These are phyloP conservation scores for Hydnum rufescens DNA, from an alignment of 768 basidiomycete species.

Conservation along the genomic window DNA sequence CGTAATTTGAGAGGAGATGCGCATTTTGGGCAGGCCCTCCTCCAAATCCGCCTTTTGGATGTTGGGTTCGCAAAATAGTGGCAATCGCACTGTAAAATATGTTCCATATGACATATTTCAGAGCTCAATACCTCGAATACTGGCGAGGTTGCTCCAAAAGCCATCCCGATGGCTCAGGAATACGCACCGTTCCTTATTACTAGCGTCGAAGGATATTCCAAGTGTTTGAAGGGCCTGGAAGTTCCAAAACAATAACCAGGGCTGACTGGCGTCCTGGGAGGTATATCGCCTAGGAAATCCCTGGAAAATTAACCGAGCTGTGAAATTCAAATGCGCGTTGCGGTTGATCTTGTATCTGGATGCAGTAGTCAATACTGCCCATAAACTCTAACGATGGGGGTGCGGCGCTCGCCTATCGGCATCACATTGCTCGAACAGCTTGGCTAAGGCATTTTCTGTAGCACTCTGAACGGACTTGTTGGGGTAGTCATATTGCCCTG, in stretches of 20 bases:
- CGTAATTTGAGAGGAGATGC: conserved; percentile 82
- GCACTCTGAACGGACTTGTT: conserved; percentile 27
- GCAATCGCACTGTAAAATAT: conserved; percentile 43
- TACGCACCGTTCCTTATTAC: conserved; percentile 47
- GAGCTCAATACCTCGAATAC: conserved; percentile 1
- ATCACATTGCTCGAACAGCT: conserved; percentile 21
- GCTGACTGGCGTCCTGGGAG: conserved; percentile 82
- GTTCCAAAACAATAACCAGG: conserved; percentile 92
- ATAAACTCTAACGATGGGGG: neutral
- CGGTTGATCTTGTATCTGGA: conserved; percentile 27
- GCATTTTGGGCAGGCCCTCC: conserved; percentile 80
- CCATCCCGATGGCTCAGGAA: neutral
- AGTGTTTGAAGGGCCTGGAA: conserved; percentile 64
- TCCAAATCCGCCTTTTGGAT: conserved; percentile 74
- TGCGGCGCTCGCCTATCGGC: conserved; percentile 1
- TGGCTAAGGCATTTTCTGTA: conserved; percentile 44
- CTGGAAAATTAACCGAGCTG: conserved; percentile 46
- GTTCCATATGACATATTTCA: neutral
- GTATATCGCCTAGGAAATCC: conserved; percentile 64
- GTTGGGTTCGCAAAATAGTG: conserved; percentile 65
- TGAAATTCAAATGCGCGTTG: conserved; percentile 52
- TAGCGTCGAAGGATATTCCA: conserved; percentile 60
- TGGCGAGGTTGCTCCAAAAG: conserved; percentile 8
- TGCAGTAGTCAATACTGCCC: conserved; percentile 16
- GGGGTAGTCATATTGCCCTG: neutral